Evolutionary conservation across 2,329 filamentous ascomycete genomes (phyloP), one percentile per base, ranked within the genome.

Genomic region (Sporothrix brasiliensis): DNA sequence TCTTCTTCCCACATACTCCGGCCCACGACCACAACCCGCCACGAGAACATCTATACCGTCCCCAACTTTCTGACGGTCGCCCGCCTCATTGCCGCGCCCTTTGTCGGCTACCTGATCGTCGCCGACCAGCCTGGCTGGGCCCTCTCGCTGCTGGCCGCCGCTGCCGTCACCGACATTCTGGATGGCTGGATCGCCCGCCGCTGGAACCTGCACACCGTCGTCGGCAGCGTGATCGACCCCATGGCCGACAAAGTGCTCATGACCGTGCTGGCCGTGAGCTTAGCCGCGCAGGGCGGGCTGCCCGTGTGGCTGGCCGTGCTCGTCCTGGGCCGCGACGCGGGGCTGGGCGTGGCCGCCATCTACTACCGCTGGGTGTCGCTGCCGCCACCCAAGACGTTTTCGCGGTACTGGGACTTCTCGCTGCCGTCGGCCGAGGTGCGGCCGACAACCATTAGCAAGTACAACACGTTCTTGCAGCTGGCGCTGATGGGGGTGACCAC

Each of bases 191-290:
- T 99, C 76, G 95, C 95, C 34, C 88, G 95, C 53, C 87, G 86
- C 72, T 98, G 91, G 89, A 91, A 94, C 67, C 86, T 93, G 70
- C 91, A 95, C 79, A 98, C 95, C 0, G 94, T 99, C 1, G 93
- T 98, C 11, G 95, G 95, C 69, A 96, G 92, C 69, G 89, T 99
- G 41, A 93, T 99, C 73, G 94, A 97, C 77, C 95, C 95, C 6
- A 95, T 97, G 91, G 95, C 95, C 3, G 95, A 99, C 81, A 99
- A 99, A 82, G 87, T 89, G 10, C 86, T 99, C 74, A 98, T 99
- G 95, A 97, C 94, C 0, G 89, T 97, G 71, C 81, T 97, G 76
- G 96, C 94, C 0, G 89, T 94, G 14, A 93, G 92, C 74, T 82
- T 98, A 58, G 93, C 94, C 4, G 84, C 91, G 73, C 93, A 97